A percentile compares a stretch with the other conserved stretches of the same genome.
These are phyloP conservation scores for Globisporangium orthogonon DNA, from an alignment of 352 stramenopile species.

Conservation along the genomic window DNA sequence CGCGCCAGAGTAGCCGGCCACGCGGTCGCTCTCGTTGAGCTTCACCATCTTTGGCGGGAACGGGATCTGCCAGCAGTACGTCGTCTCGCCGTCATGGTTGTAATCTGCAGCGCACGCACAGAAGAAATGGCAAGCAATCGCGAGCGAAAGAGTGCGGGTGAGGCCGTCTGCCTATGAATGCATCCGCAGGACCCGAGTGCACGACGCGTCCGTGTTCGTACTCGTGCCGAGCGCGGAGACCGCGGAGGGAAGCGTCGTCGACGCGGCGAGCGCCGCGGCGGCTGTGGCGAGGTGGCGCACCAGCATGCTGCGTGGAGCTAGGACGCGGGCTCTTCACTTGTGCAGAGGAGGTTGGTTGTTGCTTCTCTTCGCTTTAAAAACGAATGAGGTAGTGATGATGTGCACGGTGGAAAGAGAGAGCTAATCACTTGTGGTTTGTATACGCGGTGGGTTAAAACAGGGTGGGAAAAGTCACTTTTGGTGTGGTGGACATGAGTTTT, in stretches of 20 bases:
- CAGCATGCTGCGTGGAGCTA: not conserved
- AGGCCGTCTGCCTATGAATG: not conserved
- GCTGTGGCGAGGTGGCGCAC: not conserved
- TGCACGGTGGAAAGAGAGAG: no score
- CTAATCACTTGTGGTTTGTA: no score
- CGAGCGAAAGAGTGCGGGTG: not conserved
- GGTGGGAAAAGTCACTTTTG: no score
- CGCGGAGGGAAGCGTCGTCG: not conserved
- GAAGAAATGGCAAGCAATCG: not conserved
- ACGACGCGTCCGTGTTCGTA: slow-evolving; percentile 15
- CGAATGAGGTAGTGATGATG: no score
- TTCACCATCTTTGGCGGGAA: slow-evolving; percentile 28
- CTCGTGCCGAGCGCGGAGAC: slow-evolving; percentile 32
- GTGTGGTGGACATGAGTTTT: no score
- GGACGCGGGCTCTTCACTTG: no score
- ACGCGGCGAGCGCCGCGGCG: slow-evolving; percentile 7
- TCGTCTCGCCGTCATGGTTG: slow-evolving; percentile 26
- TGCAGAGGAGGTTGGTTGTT: no score
- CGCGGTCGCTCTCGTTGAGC: slow-evolving; percentile 36
- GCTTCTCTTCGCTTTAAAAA: no score
- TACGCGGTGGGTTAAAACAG: no score
- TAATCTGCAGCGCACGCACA: slow-evolving; percentile 19
- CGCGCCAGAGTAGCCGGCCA: slow-evolving; percentile 23
- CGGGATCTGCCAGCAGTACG: slow-evolving; percentile 55
- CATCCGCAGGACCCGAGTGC: not conserved